phyloP scores from a whole-genome alignment of 257 asterid species.

The Craterostigma plantagineum region DNA sequence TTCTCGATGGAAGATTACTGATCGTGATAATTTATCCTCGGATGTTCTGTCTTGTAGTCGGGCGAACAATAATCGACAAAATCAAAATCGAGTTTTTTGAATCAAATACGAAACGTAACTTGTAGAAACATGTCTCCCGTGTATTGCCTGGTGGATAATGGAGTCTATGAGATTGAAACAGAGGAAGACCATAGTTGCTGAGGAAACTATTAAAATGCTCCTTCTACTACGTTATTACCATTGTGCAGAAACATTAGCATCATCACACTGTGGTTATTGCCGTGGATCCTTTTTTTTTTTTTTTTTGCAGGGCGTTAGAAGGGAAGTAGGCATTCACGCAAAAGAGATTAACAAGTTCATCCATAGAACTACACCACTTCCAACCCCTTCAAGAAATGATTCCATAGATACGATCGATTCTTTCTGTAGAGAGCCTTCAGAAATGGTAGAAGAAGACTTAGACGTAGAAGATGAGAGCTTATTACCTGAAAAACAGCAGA shows the following conservation, averaged over 20 bases:
- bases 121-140: too few relatives aligned
- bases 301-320: conserved; percentile 65
- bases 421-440: conserved; percentile 16
- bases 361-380: conserved; percentile 13
- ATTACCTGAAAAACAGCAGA: conserved; percentile 11
- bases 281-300: conserved; percentile 9
- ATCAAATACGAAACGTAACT: too few relatives aligned
- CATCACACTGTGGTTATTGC: not conserved
- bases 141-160: too few relatives aligned
- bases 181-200: too few relatives aligned
- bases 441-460: too few relatives aligned
- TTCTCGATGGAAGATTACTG: not conserved
- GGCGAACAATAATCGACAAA: too few relatives aligned
- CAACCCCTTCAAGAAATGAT: conserved; percentile 18
- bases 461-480: conserved; percentile 13
- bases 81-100: too few relatives aligned
- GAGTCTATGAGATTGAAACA: too few relatives aligned
- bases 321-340: conserved; percentile 89
- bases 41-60: too few relatives aligned
- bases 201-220: too few relatives aligned
- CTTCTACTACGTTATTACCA: not conserved
- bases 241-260: not conserved
- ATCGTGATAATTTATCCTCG: not conserved
- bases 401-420: conserved; percentile 15
- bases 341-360: conserved; percentile 42